A percentile compares a stretch with the other conserved stretches of the same genome.
phyloP scores from a whole-genome alignment of 1,284 basidiomycete genomes.

The Boletus semigastroideus region DNA sequence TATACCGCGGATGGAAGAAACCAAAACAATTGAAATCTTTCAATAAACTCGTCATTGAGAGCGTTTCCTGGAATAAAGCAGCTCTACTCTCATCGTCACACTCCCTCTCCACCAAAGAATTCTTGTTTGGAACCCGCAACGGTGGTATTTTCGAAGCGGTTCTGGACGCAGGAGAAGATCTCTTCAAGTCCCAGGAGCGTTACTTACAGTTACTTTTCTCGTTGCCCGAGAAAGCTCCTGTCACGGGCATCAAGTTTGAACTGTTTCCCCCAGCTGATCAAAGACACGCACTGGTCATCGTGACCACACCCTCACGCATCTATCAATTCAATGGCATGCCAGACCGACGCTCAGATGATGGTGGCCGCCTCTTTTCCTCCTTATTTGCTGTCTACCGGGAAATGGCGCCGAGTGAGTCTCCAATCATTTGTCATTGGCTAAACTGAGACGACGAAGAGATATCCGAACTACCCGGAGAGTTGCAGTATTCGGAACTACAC shows the following conservation, averaged over 20 bases:
- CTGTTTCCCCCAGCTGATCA: constrained; percentile 65
- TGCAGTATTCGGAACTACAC: constrained; percentile 74
- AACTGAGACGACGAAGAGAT: constrained; percentile 59
- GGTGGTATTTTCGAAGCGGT: constrained; percentile 86
- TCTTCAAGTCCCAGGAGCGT: constrained; percentile 87
- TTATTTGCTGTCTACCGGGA: constrained; percentile 77
- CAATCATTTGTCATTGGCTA: not conserved
- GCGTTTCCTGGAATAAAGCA: constrained; percentile 92
- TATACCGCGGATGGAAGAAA: constrained; percentile 79
- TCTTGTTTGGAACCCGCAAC: constrained; percentile 85
- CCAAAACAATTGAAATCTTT: constrained; percentile 77
- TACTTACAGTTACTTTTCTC: constrained; percentile 81
- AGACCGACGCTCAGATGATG: constrained; percentile 68
- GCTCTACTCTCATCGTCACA: constrained; percentile 62
- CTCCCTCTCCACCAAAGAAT: constrained; percentile 76
- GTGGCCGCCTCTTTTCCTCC: constrained; percentile 71
- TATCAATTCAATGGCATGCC: constrained; percentile 85
- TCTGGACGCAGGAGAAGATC: constrained; percentile 85
- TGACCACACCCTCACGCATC: constrained; percentile 85
- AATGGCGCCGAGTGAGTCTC: constrained; percentile 70
- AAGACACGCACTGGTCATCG: constrained; percentile 67
- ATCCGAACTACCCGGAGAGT: constrained; percentile 79
- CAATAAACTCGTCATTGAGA: constrained; percentile 83
- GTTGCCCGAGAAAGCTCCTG: constrained; percentile 73
- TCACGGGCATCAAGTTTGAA: constrained; percentile 84